Evolutionary conservation across 1,284 basidiomycete genomes (phyloP).

Genomic region (Phaffia rhodozyma): DNA sequence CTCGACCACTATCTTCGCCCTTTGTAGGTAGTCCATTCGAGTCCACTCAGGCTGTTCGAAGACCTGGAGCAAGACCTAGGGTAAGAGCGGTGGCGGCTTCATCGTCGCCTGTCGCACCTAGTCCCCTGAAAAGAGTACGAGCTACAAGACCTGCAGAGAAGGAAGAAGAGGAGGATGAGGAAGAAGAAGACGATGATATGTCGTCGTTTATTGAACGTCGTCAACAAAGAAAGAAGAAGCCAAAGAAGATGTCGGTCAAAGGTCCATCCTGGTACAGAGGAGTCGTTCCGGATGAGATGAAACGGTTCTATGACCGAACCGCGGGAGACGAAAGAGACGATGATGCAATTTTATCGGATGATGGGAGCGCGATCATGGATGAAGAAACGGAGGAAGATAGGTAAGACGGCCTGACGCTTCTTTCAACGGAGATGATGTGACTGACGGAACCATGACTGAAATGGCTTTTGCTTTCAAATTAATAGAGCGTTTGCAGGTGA

Average conservation of each 20-base stretch:
- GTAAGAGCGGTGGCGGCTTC: not conserved
- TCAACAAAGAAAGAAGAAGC: too few relatives aligned
- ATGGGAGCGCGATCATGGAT: constrained; percentile 5
- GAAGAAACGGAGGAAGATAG: constrained; percentile 11
- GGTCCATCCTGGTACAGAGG: not conserved
- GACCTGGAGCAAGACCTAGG: not conserved
- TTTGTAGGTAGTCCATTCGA: not conserved
- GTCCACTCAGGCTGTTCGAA: not conserved
- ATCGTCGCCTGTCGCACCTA: not conserved
- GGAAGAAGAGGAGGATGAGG: not conserved
- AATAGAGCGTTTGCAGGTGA: constrained; percentile 15
- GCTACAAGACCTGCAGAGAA: not conserved
- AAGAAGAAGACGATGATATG: not conserved
- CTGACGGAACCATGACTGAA: too few relatives aligned
- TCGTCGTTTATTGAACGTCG: too few relatives aligned
- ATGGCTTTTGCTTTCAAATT: not conserved
- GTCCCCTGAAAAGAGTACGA: not conserved
- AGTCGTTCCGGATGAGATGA: constrained; percentile 2
- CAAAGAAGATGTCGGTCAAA: too few relatives aligned
- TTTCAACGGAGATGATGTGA: too few relatives aligned
- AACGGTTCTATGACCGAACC: constrained; percentile 6
- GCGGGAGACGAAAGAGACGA: constrained; percentile 10
- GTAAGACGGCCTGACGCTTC: not conserved
- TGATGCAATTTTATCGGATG: not conserved
- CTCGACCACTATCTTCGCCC: not conserved